phyloP scores from a whole-genome alignment of 2,329 filamentous ascomycete genomes.

The Hansfordia pulvinata region DNA sequence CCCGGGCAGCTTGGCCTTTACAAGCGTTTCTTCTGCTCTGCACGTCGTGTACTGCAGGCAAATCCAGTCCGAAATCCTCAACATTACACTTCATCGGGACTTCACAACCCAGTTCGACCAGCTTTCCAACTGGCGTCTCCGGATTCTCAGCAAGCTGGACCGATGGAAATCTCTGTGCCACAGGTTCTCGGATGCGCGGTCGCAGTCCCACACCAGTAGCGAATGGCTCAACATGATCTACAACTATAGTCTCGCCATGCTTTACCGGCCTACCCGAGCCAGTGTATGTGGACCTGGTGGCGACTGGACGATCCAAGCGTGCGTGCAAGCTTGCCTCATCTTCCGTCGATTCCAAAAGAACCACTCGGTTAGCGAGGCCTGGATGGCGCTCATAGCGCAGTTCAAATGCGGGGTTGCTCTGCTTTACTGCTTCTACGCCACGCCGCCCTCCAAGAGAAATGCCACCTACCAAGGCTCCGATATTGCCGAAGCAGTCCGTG shows the following conservation, averaged over 20 bases:
- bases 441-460: slow-evolving; percentile 1
- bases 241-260: slow-evolving; percentile 13
- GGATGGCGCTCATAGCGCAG: slow-evolving; percentile 7
- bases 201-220: slow-evolving; percentile 9
- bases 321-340: slow-evolving; percentile 13
- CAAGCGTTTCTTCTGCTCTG: slow-evolving; percentile 12
- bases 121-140: slow-evolving; percentile 9
- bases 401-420: slow-evolving; percentile 3
- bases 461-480: slow-evolving; percentile 1
- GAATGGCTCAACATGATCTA: slow-evolving; percentile 17
- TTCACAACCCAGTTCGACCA: slow-evolving; percentile 9
- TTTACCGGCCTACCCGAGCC: slow-evolving; percentile 13
- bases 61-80: slow-evolving; percentile 14
- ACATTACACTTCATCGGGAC: slow-evolving; percentile 10
- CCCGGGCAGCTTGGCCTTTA: slow-evolving; percentile 5
- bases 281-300: slow-evolving; percentile 10
- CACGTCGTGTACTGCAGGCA: slow-evolving; percentile 13
- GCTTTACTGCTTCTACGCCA: slow-evolving; percentile 3
- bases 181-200: slow-evolving; percentile 9
- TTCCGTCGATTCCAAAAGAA: slow-evolving; percentile 16
- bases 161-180: slow-evolving; percentile 9
- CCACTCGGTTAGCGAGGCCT: slow-evolving; percentile 11
- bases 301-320: slow-evolving; percentile 13
- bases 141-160: slow-evolving; percentile 12
- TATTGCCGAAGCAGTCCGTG: slow-evolving; percentile 1